Evolutionary conservation across 768 basidiomycete species (phyloP), one percentile per base, ranked within the genome.

Genomic region (Mycena chlorophos): DNA sequence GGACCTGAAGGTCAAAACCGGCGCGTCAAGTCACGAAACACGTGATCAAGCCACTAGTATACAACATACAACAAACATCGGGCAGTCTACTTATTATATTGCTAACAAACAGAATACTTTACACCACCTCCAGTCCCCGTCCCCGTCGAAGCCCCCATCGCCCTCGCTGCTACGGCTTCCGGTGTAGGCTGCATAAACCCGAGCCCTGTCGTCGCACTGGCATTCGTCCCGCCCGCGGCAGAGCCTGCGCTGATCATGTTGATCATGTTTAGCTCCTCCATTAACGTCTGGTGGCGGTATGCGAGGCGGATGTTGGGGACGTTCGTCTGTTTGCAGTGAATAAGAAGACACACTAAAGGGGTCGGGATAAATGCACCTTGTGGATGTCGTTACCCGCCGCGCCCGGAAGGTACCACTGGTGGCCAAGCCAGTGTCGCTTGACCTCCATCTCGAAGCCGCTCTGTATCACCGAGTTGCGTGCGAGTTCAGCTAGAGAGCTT

Each of bases 371-470:
- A 62, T 73, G 13, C 39, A 89, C 94, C 84, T 97, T 98, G 70
- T 97, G 79, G 55, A 98, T 98, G 65, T 96, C 92, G 68, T 99
- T 99, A 3, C 97, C 97, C 5, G 86, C 85, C 1, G 91, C 87
- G 19, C 97, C 97, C 3, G 93, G 89, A 6, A 94, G 78, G 71
- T 94, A 98, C 93, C 94, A 99, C 52, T 88, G 75, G 61, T 89
- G 83, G 1, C 97, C 97, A 2, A 99, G 77, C 94, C 94, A 95
- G 68, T 91, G 94, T 10, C 91, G 87, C 74, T 98, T 98, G 65
- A 98, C 70, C 69, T 96, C 89, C 94, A 98, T 98, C 73, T 99
- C 97, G 68, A 98, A 98, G 1, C 97, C 97, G 65, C 91, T 94
- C 69, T 98, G 97, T 43, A 89, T 78, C 28, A 98, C 97, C 0